Evolutionary conservation across 768 basidiomycete genomes (phyloP).

Genomic region (Porpolomopsis calyptriformis): DNA sequence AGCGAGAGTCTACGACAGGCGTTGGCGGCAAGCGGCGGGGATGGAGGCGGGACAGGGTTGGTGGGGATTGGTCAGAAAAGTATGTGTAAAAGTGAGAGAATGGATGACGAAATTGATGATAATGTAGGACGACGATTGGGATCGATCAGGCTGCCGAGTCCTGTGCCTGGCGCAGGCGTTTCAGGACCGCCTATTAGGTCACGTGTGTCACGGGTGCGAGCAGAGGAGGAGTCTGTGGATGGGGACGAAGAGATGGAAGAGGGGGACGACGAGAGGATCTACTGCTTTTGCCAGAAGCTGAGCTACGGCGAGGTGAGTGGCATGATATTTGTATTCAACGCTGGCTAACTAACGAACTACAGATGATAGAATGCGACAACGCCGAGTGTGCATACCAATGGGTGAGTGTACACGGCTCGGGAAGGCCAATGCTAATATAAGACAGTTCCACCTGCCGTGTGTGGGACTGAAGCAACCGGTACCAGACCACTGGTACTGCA

Average conservation of each 20-base stretch:
- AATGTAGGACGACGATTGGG: conserved; percentile 26
- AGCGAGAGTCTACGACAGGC: conserved; percentile 26
- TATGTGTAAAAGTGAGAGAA: conserved; percentile 3
- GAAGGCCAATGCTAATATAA: neutral
- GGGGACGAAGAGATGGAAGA: conserved; percentile 15
- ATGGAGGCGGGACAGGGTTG: conserved; percentile 9
- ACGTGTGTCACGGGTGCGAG: conserved; percentile 27
- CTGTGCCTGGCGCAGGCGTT: conserved; percentile 16
- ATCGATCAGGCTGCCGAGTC: conserved; percentile 29
- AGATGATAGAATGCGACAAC: conserved; percentile 49
- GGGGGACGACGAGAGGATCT: conserved; percentile 24
- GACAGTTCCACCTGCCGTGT: conserved; percentile 51
- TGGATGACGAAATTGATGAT: neutral
- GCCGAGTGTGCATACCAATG: conserved; percentile 42
- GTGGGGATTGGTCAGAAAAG: conserved; percentile 7
- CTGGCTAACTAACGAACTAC: neutral
- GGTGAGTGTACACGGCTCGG: conserved; percentile 24
- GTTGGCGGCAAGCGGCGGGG: conserved; percentile 6
- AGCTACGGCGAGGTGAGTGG: conserved; percentile 31
- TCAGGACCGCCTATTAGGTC: conserved; percentile 22
- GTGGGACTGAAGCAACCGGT: conserved; percentile 39
- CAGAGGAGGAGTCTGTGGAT: conserved; percentile 18
- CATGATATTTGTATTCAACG: neutral
- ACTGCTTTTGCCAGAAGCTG: conserved; percentile 34
- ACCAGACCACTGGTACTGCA: conserved; percentile 49